A percentile compares a stretch with the other conserved stretches of the same genome.
phyloP scores from a whole-genome alignment of 441 rosid genomes.

The Croton setiger region DNA sequence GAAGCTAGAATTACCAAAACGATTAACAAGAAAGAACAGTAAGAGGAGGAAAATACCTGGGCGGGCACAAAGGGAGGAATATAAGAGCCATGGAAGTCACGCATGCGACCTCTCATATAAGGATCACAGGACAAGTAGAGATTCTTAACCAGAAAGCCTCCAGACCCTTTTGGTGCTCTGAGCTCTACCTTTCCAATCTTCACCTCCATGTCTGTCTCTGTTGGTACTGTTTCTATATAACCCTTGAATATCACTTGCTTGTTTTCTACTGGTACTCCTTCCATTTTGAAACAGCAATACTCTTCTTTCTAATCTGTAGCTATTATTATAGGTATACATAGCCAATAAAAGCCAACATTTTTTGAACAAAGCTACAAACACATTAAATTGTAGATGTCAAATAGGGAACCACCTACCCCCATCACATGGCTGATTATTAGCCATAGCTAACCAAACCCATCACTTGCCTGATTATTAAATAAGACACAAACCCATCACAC shows the following conservation, averaged over 20 bases:
- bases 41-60: slow-evolving; percentile 34
- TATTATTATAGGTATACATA: no score
- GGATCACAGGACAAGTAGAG: slow-evolving; percentile 67
- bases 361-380: no score
- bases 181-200: slow-evolving; percentile 28
- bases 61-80: slow-evolving; percentile 64
- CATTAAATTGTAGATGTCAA: no score
- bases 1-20: not conserved
- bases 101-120: slow-evolving; percentile 61
- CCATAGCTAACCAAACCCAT: no score
- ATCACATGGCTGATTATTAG: no score
- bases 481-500: no score
- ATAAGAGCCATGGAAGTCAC: slow-evolving; percentile 33
- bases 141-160: slow-evolving; percentile 47
- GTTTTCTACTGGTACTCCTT: slow-evolving; percentile 28
- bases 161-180: slow-evolving; percentile 39
- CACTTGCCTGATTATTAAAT: no score
- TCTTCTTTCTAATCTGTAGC: no score
- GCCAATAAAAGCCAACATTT: no score
- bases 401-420: no score
- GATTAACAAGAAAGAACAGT: not conserved
- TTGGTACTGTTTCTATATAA: slow-evolving; percentile 39
- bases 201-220: slow-evolving; percentile 46
- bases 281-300: not conserved
- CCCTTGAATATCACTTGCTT: slow-evolving; percentile 49